Percentiles rank a stretch among this genome's conserved stretches.
phyloP scores from a whole-genome alignment of 306 rosid species.

The Neltuma alba region DNA sequence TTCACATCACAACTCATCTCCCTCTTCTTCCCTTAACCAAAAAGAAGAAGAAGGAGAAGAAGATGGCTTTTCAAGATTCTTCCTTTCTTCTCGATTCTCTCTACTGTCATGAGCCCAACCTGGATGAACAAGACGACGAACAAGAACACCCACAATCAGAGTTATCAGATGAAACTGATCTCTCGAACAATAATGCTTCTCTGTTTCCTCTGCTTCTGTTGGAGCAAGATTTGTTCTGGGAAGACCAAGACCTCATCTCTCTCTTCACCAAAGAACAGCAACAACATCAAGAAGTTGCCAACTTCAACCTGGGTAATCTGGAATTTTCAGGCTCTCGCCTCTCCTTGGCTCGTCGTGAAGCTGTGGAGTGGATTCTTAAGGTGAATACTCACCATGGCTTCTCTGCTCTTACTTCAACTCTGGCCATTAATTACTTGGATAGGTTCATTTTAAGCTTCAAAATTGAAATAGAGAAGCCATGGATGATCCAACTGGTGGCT shows the following conservation, averaged over 20 bases:
- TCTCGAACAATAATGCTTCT: not conserved
- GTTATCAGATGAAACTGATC: not conserved
- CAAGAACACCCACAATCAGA: not conserved
- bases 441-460: slow-evolving; percentile 62
- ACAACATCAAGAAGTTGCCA: slow-evolving; percentile 34
- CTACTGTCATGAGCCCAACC: not conserved
- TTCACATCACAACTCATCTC: not conserved
- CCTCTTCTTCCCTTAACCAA: not conserved
- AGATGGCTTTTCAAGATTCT: slow-evolving; percentile 4
- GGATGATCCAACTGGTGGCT: slow-evolving; percentile 87
- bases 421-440: slow-evolving; percentile 80
- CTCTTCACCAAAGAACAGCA: slow-evolving; percentile 68
- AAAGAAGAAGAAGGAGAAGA: not conserved
- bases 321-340: slow-evolving; percentile 32
- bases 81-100: slow-evolving; percentile 20
- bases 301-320: slow-evolving; percentile 20
- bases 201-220: slow-evolving; percentile 51
- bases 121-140: not conserved
- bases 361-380: slow-evolving; percentile 78
- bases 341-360: slow-evolving; percentile 56
- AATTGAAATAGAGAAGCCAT: slow-evolving; percentile 77
- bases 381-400: slow-evolving; percentile 73
- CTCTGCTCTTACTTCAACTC: slow-evolving; percentile 77
- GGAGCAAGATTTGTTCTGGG: slow-evolving; percentile 75
- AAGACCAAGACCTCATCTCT: slow-evolving; percentile 69